phyloP scores from a whole-genome alignment of 2,329 filamentous ascomycete species.

The Teratosphaeria gauchensis region DNA sequence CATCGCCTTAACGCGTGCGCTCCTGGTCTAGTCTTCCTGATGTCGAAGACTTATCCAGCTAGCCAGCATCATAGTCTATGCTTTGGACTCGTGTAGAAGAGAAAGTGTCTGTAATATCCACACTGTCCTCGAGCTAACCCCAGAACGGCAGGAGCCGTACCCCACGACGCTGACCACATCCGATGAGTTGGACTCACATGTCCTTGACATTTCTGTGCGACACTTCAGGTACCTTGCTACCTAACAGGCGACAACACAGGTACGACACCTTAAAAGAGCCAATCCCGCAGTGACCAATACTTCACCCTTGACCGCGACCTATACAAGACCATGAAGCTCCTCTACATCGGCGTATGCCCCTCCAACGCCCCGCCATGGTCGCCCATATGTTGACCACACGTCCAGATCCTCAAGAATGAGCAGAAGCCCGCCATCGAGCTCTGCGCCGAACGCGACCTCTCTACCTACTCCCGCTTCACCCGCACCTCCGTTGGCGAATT shows the following conservation, averaged over 20 bases:
- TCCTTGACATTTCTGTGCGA: not conserved
- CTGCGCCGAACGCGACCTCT: slow-evolving; percentile 65
- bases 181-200: not conserved
- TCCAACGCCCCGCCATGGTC: slow-evolving; percentile 10
- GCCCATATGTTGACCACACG: slow-evolving; percentile 7
- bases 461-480: slow-evolving; percentile 71
- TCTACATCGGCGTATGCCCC: slow-evolving; percentile 70
- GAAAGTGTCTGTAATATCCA: not conserved
- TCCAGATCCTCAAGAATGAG: slow-evolving; percentile 72
- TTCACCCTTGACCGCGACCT: too few species aligned
- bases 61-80: too few species aligned
- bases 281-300: not conserved
- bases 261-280: not conserved
- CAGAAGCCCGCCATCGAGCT: slow-evolving; percentile 67
- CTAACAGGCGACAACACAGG: not conserved
- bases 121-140: not conserved
- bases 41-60: too few species aligned
- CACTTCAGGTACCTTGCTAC: not conserved
- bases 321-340: slow-evolving; percentile 60
- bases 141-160: not conserved
- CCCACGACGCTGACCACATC: not conserved
- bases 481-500: slow-evolving; percentile 53
- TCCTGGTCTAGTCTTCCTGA: too few species aligned
- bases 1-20: not conserved
- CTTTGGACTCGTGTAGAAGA: not conserved